Evolutionary conservation across 805 yeast species (phyloP).

Genomic region (Schwanniomyces sp.): DNA sequence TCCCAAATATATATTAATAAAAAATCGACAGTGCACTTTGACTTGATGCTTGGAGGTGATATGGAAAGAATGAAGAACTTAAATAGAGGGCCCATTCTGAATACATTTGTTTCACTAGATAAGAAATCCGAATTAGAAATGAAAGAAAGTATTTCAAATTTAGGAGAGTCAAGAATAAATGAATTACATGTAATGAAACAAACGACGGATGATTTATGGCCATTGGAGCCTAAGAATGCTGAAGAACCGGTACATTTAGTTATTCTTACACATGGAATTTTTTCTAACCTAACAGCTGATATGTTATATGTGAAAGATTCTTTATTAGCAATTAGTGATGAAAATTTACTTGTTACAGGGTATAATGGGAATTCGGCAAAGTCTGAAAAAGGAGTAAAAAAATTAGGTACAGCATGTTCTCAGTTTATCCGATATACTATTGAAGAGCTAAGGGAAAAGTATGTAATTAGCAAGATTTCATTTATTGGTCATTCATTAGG

Average conservation of each 20-base stretch:
- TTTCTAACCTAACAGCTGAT: constrained; percentile 45
- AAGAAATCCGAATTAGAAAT: neutral
- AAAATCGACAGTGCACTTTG: constrained; percentile 29
- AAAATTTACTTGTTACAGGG: constrained; percentile 39
- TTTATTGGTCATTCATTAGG: constrained; percentile 47
- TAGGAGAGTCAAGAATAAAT: constrained; percentile 14
- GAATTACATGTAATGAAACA: constrained; percentile 24
- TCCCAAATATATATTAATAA: constrained; percentile 42
- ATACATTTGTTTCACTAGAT: neutral
- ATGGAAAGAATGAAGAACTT: constrained; percentile 29
- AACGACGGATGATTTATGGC: constrained; percentile 36
- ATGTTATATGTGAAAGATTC: constrained; percentile 41
- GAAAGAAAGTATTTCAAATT: neutral
- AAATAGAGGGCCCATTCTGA: constrained; percentile 21
- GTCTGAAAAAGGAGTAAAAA: constrained; percentile 41
- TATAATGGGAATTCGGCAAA: constrained; percentile 40
- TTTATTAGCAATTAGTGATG: constrained; percentile 23
- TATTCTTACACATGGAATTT: constrained; percentile 44
- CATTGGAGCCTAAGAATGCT: constrained; percentile 20
- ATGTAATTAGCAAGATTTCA: constrained; percentile 28
- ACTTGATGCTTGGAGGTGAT: constrained; percentile 39
- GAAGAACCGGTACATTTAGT: constrained; percentile 37
- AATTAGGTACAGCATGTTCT: constrained; percentile 33
- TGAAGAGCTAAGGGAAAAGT: constrained; percentile 16
- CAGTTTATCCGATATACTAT: constrained; percentile 26